Evolutionary conservation across 306 rosid species (phyloP), one percentile per base, ranked within the genome.

Genomic region (Quillaja saponaria): DNA sequence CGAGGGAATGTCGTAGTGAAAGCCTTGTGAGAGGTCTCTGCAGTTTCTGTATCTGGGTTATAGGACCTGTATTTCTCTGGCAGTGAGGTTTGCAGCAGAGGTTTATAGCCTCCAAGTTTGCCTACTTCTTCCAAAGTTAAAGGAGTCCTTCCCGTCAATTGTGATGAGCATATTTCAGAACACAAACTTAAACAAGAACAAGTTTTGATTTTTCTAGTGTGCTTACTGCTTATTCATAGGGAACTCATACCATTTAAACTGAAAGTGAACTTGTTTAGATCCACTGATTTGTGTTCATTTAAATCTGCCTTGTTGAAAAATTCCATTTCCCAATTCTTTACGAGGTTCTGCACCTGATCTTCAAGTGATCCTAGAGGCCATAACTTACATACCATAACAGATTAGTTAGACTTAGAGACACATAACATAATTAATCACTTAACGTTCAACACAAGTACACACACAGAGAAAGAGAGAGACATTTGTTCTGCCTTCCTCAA

Each of bases 291-390:
- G 74, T n/a, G 64, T 14, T 87, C 80, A 6, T 69, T 10, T 0
- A 10, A 5, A 40, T 58, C 63, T n/a, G 19, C 51, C 63, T 87
- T 84, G 47, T 84, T 71, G 63, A 76, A 80, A 41, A 64, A 0
- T 71, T 87, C 91, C 88, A 82, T 79, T 49, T 87, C 91, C 87
- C 90, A 86, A 21, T 49, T 66, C 77, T 86, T 83, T 0, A 83
- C 69, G 11, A 79, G 51, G 68, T 47, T 80, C 79, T 87, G 89
- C 37, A 80, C 95, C 34, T 69, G 34, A 49, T 80, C 83, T 65
- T 84, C 95, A 15, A 78, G 67, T 49, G 89, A 84, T 7, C 89
- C 87, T 4, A 73, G 55, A 54, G 88, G 74, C 91, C 95, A 87
- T 62, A 75, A 72, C 91, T 87, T 58, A n/a, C 34, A 64, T 17